Evolutionary conservation across 495 filamentous ascomycete genomes (phyloP).

Genomic region (Daldinia childiae): DNA sequence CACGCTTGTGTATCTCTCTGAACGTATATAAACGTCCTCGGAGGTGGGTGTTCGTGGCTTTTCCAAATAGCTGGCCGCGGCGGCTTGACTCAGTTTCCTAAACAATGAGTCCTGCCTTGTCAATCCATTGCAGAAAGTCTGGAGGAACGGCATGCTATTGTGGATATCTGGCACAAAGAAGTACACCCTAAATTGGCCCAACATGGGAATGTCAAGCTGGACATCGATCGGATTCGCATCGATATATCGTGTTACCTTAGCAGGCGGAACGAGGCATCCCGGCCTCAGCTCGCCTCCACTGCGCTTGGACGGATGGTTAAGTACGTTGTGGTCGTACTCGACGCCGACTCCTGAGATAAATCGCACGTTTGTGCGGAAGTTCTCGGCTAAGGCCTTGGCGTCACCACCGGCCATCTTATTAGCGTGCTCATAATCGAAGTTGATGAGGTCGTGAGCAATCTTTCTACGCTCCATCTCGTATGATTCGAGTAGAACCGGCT

Average conservation of each 20-base stretch:
- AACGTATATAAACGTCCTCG: conserved; percentile 67
- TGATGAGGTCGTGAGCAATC: conserved; percentile 72
- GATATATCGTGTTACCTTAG: conserved; percentile 71
- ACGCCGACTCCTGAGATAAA: conserved; percentile 75
- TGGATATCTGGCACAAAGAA: conserved; percentile 67
- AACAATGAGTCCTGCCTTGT: conserved; percentile 56
- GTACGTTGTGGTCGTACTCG: conserved; percentile 66
- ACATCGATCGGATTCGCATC: conserved; percentile 77
- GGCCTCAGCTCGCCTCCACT: conserved; percentile 59
- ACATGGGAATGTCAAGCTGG: conserved; percentile 74
- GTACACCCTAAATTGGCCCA: conserved; percentile 75
- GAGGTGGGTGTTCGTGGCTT: conserved; percentile 59
- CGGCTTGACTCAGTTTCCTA: conserved; percentile 56
- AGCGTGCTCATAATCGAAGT: conserved; percentile 71
- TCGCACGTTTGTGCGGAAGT: conserved; percentile 71
- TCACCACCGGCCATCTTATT: conserved; percentile 68
- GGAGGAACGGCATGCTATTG: conserved; percentile 62
- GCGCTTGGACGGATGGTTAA: conserved; percentile 57
- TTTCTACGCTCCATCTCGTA: conserved; percentile 71
- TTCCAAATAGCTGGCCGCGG: conserved; percentile 62
- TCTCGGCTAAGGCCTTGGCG: conserved; percentile 63
- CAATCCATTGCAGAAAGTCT: conserved; percentile 59
- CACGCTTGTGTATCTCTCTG: conserved; percentile 68
- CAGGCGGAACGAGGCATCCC: conserved; percentile 69
- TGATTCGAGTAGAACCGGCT: conserved; percentile 65